Percentiles rank a stretch among this genome's conserved stretches.
phyloP scores from a whole-genome alignment of 108 stramenopile species.

The Cyclotella sp. region DNA sequence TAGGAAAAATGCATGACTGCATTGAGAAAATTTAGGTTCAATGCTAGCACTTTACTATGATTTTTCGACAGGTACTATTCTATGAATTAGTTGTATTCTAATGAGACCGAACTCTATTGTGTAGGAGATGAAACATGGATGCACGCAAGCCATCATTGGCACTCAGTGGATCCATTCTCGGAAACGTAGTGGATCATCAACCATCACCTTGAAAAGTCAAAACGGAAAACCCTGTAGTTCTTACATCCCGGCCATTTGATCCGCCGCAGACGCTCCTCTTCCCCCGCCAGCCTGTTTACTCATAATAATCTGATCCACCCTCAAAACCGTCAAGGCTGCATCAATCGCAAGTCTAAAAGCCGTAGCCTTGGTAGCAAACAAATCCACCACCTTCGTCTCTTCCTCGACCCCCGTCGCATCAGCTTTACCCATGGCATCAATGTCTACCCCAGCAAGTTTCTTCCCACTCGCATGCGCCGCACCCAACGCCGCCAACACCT shows the following conservation, averaged over 20 bases:
- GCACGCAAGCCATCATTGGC: too few relatives aligned
- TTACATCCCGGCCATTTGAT: conserved; percentile 23
- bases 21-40: too few relatives aligned
- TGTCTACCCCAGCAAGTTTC: conserved; percentile 84
- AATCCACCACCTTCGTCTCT: conserved; percentile 77
- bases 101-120: too few relatives aligned
- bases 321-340: conserved; percentile 95
- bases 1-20: too few relatives aligned
- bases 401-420: conserved; percentile 60
- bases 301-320: conserved; percentile 99
- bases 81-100: too few relatives aligned
- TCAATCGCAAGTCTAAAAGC: conserved; percentile 96
- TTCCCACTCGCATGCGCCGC: conserved; percentile 93
- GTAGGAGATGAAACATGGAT: too few relatives aligned
- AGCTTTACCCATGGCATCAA: conserved; percentile 63
- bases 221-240: not conserved
- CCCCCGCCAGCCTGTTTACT: conserved; percentile 94
- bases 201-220: not conserved
- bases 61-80: too few relatives aligned
- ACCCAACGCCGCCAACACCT: conserved; percentile 81
- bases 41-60: too few relatives aligned
- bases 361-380: conserved; percentile 80
- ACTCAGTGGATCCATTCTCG: not conserved
- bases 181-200: too few relatives aligned
- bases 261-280: conserved; percentile 13